A percentile compares a stretch with the other conserved stretches of the same genome.
phyloP scores from a whole-genome alignment of 225 moss, liverwort and hornwort species.

The Sphagnum contortum region DNA sequence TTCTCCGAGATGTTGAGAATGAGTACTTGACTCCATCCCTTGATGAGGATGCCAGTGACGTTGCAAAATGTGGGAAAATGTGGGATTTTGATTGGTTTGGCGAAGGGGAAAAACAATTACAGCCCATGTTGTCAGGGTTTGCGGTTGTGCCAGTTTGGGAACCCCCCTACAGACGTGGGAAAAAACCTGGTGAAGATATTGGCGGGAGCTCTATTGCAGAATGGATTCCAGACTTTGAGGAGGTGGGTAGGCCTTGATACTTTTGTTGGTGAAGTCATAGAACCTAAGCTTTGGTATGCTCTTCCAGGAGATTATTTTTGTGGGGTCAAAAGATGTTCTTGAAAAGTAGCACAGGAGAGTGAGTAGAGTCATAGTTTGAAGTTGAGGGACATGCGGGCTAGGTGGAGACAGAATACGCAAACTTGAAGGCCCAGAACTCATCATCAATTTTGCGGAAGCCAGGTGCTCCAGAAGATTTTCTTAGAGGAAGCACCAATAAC shows the following conservation, averaged over 20 bases:
- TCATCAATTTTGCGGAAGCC: constrained; percentile 91
- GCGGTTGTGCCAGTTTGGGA: constrained; percentile 78
- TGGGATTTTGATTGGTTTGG: constrained; percentile 99
- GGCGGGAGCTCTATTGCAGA: constrained; percentile 17
- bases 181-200: constrained; percentile 11
- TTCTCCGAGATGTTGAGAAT: constrained; percentile 52
- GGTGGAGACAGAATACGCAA: constrained; percentile 79
- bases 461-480: constrained; percentile 77
- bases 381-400: constrained; percentile 6
- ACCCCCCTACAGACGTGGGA: constrained; percentile 72
- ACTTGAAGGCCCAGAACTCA: constrained; percentile 76
- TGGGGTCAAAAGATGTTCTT: too few species aligned
- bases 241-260: constrained; percentile 27
- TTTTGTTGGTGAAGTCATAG: too few species aligned
- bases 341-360: too few species aligned
- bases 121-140: constrained; percentile 66
- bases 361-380: too few species aligned
- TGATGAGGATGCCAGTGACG: constrained; percentile 63
- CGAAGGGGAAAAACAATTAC: constrained; percentile 58
- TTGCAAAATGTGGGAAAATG: constrained; percentile 56
- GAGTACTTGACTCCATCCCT: constrained; percentile 66
- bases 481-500: constrained; percentile 84
- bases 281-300: too few species aligned
- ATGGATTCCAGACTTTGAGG: constrained; percentile 81
- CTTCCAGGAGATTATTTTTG: too few species aligned